Evolutionary conservation across 768 basidiomycete species (phyloP), one percentile per base, ranked within the genome.

Genomic region (Coprinopsis strossmayeri): DNA sequence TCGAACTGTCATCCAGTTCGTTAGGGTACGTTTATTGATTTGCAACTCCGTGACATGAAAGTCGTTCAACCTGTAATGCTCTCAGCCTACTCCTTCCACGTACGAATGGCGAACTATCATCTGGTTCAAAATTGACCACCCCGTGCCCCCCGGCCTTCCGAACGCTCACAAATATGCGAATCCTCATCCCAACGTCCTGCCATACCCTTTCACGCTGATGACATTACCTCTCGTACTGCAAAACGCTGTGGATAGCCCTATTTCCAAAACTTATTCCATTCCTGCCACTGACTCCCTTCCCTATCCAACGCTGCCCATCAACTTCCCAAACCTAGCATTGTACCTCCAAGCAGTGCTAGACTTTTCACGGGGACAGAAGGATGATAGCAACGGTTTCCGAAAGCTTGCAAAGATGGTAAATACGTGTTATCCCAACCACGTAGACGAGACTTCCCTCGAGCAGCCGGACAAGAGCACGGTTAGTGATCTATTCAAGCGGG

Each of bases 51-150:
- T 17, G 13, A 1, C 2, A 26, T 5, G 7, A n/a, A 5, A 28
- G n/a, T 25, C 37, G 25, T 35, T 24, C 2, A 13, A 11, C 30
- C n/a, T 15, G 18, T 23, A n/a, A n/a, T n/a, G n/a, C n/a, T n/a
- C n/a, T n/a, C n/a, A 21, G 38, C 20, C 34, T 17, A 11, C 13
- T 44, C 2, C 38, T 51, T n/a, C 38, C 25, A n/a, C 38, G n/a
- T 17, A 43, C n/a, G 78, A 81, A 15, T 91, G 89, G 89, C 75
- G 83, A 46, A 81, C 82, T 9, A 67, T 91, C 18, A 62, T 91
- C 13, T 91, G 87, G 74, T 79, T 91, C 55, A 82, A 84, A 1
- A 76, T 87, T 46, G 89, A 91, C 57, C 70, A 81, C 56, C 79
- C 81, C 1, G 60, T 79, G 1, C 83, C 86, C 24, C 56, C 69